phyloP scores from a whole-genome alignment of 1,284 basidiomycete genomes.

The Ganoderma meredithae region DNA sequence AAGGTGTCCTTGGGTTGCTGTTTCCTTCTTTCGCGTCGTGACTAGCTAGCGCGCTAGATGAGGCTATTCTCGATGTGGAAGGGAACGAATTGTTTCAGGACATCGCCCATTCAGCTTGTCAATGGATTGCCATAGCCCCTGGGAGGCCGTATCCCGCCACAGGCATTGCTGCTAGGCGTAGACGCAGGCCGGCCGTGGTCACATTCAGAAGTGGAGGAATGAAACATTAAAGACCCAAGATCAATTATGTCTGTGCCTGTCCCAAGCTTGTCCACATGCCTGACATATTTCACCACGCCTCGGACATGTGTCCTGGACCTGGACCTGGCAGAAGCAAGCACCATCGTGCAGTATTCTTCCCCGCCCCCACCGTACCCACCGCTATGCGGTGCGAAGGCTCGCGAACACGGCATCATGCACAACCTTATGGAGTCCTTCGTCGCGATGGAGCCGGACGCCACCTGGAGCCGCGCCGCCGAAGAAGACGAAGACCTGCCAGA shows the following conservation, averaged over 20 bases:
- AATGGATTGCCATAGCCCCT: not conserved
- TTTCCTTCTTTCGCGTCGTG: not conserved
- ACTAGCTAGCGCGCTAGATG: not conserved
- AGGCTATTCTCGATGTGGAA: too few species aligned
- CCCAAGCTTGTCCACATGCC: not conserved
- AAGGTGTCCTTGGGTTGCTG: not conserved
- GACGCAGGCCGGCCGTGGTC: not conserved
- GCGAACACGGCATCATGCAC: constrained; percentile 49
- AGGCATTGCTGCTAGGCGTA: not conserved
- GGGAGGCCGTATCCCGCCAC: not conserved
- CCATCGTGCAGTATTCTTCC: constrained; percentile 33
- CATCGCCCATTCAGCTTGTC: not conserved
- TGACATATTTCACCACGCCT: not conserved
- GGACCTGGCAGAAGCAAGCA: constrained; percentile 8
- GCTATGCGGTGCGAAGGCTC: constrained; percentile 57
- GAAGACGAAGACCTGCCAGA: constrained; percentile 18
- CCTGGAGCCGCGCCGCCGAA: constrained; percentile 8
- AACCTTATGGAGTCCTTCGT: constrained; percentile 74
- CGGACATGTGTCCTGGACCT: not conserved
- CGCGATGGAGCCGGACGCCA: constrained; percentile 49
- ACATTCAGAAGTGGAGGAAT: not conserved
- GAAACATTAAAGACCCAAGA: not conserved
- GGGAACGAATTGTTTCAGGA: not conserved
- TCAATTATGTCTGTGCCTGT: not conserved
- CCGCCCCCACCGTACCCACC: constrained; percentile 62